phyloP scores from a whole-genome alignment of 768 basidiomycete species.

The Russula sp. region DNA sequence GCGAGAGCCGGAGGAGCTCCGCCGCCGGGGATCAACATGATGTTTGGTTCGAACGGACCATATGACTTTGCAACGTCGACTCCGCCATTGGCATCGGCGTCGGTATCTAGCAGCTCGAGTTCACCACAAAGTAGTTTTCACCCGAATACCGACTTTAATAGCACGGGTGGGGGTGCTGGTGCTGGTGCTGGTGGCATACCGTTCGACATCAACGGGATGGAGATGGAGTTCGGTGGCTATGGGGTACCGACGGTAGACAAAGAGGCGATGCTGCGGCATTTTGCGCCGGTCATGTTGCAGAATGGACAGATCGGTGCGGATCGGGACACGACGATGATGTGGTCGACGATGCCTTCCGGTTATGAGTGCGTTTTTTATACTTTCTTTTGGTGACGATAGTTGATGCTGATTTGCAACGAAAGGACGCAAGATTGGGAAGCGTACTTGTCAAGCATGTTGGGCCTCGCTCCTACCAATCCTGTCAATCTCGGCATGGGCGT shows the following conservation, averaged over 20 bases:
- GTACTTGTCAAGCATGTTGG: slow-evolving; percentile 19
- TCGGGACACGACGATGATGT: slow-evolving; percentile 22
- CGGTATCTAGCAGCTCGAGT: neutral
- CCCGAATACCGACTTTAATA: neutral
- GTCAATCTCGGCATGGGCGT: neutral
- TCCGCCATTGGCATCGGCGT: neutral
- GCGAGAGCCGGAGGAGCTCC: neutral
- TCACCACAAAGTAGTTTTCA: slow-evolving; percentile 6
- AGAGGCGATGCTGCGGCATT: slow-evolving; percentile 7
- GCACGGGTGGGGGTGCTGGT: neutral
- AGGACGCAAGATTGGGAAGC: slow-evolving; percentile 22
- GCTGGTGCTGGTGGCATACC: neutral
- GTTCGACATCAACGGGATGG: slow-evolving; percentile 5
- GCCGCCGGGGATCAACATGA: neutral
- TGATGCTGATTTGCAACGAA: neutral
- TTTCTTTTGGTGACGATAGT: neutral
- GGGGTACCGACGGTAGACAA: slow-evolving; percentile 2
- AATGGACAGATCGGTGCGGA: slow-evolving; percentile 22
- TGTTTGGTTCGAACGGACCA: neutral
- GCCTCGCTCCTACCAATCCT: neutral
- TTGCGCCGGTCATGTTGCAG: slow-evolving; percentile 1
- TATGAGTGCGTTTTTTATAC: slow-evolving; percentile 12
- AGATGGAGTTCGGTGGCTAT: slow-evolving; percentile 14
- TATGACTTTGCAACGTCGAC: neutral
- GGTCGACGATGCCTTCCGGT: slow-evolving; percentile 18